A percentile compares a stretch with the other conserved stretches of the same genome.
Evolutionary conservation across 2,329 filamentous ascomycete species (phyloP).

Genomic region (Alternaria incomplexa): DNA sequence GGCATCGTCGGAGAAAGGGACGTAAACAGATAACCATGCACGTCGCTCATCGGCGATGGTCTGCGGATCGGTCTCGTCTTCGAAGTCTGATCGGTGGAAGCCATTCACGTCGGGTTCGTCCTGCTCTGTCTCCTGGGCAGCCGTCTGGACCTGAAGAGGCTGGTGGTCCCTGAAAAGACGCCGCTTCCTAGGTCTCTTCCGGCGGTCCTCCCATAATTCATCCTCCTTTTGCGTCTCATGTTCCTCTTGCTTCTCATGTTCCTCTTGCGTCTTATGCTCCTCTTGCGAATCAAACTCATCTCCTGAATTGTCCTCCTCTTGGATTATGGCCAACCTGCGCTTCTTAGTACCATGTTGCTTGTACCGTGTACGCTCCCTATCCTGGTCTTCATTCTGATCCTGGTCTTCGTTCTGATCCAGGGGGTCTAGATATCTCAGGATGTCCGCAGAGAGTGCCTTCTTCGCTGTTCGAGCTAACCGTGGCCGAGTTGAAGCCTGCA

Average conservation of each 20-base stretch:
- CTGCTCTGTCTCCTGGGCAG: background rate
- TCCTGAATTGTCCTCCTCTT: background rate
- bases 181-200: background rate
- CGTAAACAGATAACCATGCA: background rate
- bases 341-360: background rate
- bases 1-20: background rate
- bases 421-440: too few relatives aligned
- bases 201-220: background rate
- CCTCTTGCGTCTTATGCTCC: too few relatives aligned
- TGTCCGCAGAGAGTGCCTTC: too few relatives aligned
- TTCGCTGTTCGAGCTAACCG: too few relatives aligned
- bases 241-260: too few relatives aligned
- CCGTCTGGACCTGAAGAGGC: background rate
- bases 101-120: background rate
- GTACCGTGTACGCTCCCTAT: too few relatives aligned
- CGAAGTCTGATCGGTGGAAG: too few relatives aligned
- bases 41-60: background rate
- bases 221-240: background rate
- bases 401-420: too few relatives aligned
- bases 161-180: background rate
- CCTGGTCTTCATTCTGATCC: too few relatives aligned
- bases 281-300: too few relatives aligned
- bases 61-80: background rate
- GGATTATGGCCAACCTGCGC: background rate
- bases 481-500: too few relatives aligned